Conservation (phyloP, 495 filamentous ascomycete genomes). For the Cryomyces minteri region DNA sequence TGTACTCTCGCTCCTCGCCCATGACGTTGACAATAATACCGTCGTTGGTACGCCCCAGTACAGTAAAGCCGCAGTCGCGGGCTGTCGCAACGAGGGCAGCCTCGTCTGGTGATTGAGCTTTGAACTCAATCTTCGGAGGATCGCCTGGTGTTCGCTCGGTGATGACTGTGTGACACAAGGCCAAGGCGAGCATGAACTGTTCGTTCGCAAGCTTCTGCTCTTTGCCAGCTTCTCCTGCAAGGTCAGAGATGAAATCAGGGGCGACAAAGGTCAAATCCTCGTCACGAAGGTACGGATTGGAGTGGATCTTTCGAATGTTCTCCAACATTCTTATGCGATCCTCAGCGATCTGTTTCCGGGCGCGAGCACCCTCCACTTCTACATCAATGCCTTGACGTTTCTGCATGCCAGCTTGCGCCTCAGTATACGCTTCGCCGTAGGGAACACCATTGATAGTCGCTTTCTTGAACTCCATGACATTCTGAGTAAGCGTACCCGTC, state of each 20-base stretch:
- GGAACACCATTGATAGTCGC: slow-evolving; percentile 82
- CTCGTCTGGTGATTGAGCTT: slow-evolving; percentile 94
- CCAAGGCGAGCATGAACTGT: slow-evolving; percentile 88
- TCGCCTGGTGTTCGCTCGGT: slow-evolving; percentile 77
- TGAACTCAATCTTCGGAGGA: slow-evolving; percentile 82
- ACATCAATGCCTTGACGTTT: slow-evolving; percentile 74
- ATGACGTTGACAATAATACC: slow-evolving; percentile 72
- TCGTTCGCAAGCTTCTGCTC: slow-evolving; percentile 60
- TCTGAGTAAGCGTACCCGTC: slow-evolving; percentile 94
- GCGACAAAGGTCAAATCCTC: slow-evolving; percentile 85
- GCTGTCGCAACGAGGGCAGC: slow-evolving; percentile 89
- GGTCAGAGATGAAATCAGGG: slow-evolving; percentile 67
- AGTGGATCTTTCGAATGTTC: slow-evolving; percentile 53
- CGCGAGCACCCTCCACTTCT: slow-evolving; percentile 55
- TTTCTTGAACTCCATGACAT: slow-evolving; percentile 99
- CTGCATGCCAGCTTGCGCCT: slow-evolving; percentile 90
- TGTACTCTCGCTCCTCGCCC: slow-evolving; percentile 68
- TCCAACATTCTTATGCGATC: slow-evolving; percentile 55
- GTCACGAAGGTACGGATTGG: slow-evolving; percentile 82
- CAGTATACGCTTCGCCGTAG: slow-evolving; percentile 95
- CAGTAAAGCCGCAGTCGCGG: slow-evolving; percentile 90
- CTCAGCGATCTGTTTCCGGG: slow-evolving; percentile 59
- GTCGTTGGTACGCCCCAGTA: slow-evolving; percentile 61
- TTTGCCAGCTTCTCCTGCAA: slow-evolving; percentile 56
- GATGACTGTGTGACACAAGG: slow-evolving; percentile 91